A percentile compares a stretch with the other conserved stretches of the same genome.
Conservation (phyloP, 441 rosid genomes). For the Daphne laureola region DNA sequence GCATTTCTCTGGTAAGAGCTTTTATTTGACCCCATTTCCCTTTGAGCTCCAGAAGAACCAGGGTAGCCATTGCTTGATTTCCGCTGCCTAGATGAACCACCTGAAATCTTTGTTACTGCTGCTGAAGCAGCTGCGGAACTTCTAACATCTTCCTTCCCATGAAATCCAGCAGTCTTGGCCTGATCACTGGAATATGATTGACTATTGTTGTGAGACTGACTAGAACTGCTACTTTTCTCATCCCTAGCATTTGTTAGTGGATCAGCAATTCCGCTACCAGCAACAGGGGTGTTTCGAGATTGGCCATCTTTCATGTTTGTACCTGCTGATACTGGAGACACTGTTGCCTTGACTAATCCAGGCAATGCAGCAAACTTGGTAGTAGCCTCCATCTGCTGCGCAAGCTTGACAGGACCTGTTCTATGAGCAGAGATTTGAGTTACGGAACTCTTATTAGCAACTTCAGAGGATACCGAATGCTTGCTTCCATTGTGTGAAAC, state of each 20-base stretch:
- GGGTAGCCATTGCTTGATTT: slow-evolving; percentile 48
- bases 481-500: slow-evolving; percentile 52
- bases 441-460: slow-evolving; percentile 49
- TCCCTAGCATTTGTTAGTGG: slow-evolving; percentile 34
- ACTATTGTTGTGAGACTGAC: slow-evolving; percentile 73
- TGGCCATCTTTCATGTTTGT: slow-evolving; percentile 41
- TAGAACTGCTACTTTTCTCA: slow-evolving; percentile 73
- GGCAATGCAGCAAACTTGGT: slow-evolving; percentile 52
- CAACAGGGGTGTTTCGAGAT: slow-evolving; percentile 28
- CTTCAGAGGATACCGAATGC: slow-evolving; percentile 54
- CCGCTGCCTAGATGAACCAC: slow-evolving; percentile 45
- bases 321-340: slow-evolving; percentile 34
- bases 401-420: slow-evolving; percentile 44
- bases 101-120: slow-evolving; percentile 27
- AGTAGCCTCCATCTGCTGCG: slow-evolving; percentile 38
- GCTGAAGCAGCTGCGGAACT: slow-evolving; percentile 51
- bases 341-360: slow-evolving; percentile 41
- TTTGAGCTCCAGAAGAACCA: slow-evolving; percentile 27
- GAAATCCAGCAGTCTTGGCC: slow-evolving; percentile 41
- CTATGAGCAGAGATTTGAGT: slow-evolving; percentile 54
- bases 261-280: slow-evolving; percentile 24
- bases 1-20: slow-evolving; percentile 36
- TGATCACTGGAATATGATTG: slow-evolving; percentile 67
- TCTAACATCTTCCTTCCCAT: slow-evolving; percentile 55
- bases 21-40: slow-evolving; percentile 39